Percentiles rank a stretch among this genome's conserved stretches.
Evolutionary conservation across 768 basidiomycete species (phyloP).

Genomic region (Lyophyllum atratum): DNA sequence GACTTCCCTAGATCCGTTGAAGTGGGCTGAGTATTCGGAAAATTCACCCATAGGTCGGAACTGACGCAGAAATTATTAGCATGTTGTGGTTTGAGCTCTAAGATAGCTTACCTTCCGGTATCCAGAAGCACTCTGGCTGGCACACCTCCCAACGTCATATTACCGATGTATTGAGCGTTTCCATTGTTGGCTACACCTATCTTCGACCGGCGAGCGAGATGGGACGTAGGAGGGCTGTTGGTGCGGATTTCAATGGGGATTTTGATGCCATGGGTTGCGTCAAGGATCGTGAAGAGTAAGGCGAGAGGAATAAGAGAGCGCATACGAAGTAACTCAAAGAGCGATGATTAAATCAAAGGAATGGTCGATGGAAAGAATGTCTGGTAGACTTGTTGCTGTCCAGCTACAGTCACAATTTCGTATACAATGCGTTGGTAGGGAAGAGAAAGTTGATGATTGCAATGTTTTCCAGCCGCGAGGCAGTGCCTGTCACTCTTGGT

Average conservation of each 20-base stretch:
- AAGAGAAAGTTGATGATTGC: conserved; percentile 2
- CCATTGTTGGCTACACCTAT: conserved; percentile 62
- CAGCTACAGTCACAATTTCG: conserved; percentile 4
- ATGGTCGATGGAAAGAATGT: conserved; percentile 18
- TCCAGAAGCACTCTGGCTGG: conserved; percentile 66
- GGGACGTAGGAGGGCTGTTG: conserved; percentile 20
- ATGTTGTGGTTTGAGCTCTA: background rate
- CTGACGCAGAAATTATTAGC: conserved; percentile 32
- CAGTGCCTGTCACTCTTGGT: background rate
- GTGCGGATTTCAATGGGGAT: conserved; percentile 41
- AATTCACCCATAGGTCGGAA: conserved; percentile 76
- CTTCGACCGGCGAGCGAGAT: conserved; percentile 32
- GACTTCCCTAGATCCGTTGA: conserved; percentile 58
- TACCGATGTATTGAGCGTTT: conserved; percentile 74
- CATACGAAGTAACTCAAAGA: conserved; percentile 29
- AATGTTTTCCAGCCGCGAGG: conserved; percentile 3
- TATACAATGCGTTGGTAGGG: conserved; percentile 1
- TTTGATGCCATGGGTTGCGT: conserved; percentile 37
- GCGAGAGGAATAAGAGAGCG: conserved; percentile 45
- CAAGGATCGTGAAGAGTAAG: conserved; percentile 40
- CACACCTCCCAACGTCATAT: conserved; percentile 66
- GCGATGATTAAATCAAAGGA: conserved; percentile 23
- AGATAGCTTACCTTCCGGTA: conserved; percentile 64
- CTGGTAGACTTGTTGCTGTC: conserved; percentile 6
- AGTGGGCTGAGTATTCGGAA: conserved; percentile 43